A percentile compares a stretch with the other conserved stretches of the same genome.
Evolutionary conservation across 2,329 filamentous ascomycete genomes (phyloP).

Genomic region (Leptographium procerum): DNA sequence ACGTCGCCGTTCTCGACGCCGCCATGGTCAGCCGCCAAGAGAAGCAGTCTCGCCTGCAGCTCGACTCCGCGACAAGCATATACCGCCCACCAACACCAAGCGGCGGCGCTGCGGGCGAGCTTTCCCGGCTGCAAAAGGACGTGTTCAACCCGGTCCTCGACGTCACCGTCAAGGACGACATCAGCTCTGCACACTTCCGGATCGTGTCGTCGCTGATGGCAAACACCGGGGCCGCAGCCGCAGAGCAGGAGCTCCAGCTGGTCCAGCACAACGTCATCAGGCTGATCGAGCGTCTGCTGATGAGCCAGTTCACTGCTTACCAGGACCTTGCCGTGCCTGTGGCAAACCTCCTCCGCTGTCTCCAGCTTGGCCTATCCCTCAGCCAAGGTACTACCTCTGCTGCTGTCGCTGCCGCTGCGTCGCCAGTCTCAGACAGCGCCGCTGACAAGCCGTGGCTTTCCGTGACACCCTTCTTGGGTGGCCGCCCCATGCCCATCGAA

Average conservation of each 20-base stretch:
- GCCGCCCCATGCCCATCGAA: constrained; percentile 21
- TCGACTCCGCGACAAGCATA: neutral
- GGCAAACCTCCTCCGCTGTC: constrained; percentile 65
- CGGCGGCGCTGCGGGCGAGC: constrained; percentile 15
- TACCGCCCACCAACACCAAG: constrained; percentile 10
- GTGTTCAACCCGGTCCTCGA: constrained; percentile 73
- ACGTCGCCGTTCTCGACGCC: constrained; percentile 31
- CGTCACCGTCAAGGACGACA: constrained; percentile 39
- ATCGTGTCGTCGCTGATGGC: constrained; percentile 16
- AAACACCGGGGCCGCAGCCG: neutral
- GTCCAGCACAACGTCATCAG: constrained; percentile 49
- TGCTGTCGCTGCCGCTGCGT: constrained; percentile 15
- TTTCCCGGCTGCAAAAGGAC: constrained; percentile 65
- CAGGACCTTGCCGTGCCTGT: constrained; percentile 74
- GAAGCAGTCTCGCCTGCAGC: constrained; percentile 3
- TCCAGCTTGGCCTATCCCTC: constrained; percentile 65
- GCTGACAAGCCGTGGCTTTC: constrained; percentile 26
- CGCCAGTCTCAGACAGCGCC: neutral
- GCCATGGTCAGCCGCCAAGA: neutral
- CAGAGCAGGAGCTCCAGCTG: constrained; percentile 34
- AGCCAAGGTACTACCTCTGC: constrained; percentile 34
- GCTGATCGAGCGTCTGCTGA: constrained; percentile 61
- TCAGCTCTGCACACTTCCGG: constrained; percentile 26
- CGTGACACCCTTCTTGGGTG: constrained; percentile 46
- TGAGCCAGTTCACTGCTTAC: constrained; percentile 62